These are phyloP conservation scores for Cordyceps sp. DNA, from an alignment of 2,329 filamentous ascomycete genomes.

Conservation along the genomic window DNA sequence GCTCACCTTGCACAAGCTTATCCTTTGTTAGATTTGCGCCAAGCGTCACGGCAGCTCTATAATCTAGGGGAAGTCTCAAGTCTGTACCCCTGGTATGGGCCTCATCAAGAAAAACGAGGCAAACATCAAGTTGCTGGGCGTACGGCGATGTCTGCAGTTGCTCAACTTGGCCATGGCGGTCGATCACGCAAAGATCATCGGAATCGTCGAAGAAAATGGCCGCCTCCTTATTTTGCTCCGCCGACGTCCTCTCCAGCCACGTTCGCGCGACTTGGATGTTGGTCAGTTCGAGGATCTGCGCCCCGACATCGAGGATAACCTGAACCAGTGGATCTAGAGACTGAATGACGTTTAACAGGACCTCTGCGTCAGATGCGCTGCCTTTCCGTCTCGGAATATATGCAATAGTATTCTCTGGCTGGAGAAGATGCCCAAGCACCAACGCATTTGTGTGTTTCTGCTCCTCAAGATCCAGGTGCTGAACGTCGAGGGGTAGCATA, in stretches of 20 bases:
- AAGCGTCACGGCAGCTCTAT: conserved; percentile 49
- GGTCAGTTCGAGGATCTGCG: conserved; percentile 46
- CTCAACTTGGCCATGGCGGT: conserved; percentile 26
- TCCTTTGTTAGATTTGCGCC: conserved; percentile 51
- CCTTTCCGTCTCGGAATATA: not conserved
- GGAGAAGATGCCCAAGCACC: conserved; percentile 41
- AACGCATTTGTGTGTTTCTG: conserved; percentile 48
- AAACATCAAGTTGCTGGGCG: conserved; percentile 33
- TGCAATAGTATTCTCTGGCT: conserved; percentile 24
- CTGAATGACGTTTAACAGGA: conserved; percentile 26
- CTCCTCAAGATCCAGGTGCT: conserved; percentile 31
- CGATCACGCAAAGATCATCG: conserved; percentile 36
- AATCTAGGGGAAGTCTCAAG: conserved; percentile 36
- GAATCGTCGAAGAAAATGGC: conserved; percentile 39
- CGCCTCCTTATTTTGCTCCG: conserved; percentile 3
- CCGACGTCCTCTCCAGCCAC: conserved; percentile 26
- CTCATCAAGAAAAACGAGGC: conserved; percentile 53
- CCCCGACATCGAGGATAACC: conserved; percentile 55
- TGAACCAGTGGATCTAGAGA: not conserved
- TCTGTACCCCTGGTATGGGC: conserved; percentile 55
- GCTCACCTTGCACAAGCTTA: conserved; percentile 45
- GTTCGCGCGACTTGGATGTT: conserved; percentile 33
- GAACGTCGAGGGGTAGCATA: conserved; percentile 35
- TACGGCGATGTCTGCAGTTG: conserved; percentile 41
- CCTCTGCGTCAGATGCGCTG: not conserved